phyloP scores from a whole-genome alignment of 257 asterid genomes.

The Prunella vulgaris region DNA sequence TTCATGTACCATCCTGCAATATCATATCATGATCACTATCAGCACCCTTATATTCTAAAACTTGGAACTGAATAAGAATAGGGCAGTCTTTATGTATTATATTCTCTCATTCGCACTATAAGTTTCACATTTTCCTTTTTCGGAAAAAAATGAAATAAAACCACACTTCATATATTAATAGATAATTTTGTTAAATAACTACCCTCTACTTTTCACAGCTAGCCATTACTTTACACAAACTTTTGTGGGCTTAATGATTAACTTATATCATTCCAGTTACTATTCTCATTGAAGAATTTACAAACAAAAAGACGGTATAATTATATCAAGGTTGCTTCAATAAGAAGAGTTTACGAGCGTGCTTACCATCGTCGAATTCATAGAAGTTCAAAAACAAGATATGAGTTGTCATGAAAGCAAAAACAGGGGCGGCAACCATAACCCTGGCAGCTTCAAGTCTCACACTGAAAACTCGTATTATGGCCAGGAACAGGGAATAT shows the following conservation, averaged over 20 bases:
- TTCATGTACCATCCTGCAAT: constrained; percentile 61
- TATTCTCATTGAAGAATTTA: too few species aligned
- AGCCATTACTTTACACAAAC: too few species aligned
- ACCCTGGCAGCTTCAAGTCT: constrained; percentile 69
- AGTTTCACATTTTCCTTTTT: too few species aligned
- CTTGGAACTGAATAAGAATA: too few species aligned
- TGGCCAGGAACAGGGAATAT: constrained; percentile 62
- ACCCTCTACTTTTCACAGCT: too few species aligned
- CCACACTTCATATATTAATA: too few species aligned
- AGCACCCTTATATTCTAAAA: too few species aligned
- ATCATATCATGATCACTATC: neutral
- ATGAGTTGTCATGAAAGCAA: constrained; percentile 67
- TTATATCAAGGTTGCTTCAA: neutral
- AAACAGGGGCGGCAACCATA: constrained; percentile 76
- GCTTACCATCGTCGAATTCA: constrained; percentile 58
- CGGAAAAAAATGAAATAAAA: too few species aligned
- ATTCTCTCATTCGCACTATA: too few species aligned
- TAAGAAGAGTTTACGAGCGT: neutral
- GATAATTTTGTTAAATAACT: too few species aligned
- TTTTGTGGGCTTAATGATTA: neutral
- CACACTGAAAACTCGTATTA: constrained; percentile 54
- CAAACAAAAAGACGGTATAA: neutral
- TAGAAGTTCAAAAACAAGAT: constrained; percentile 72
- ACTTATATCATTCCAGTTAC: too few species aligned
- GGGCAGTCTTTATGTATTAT: too few species aligned